phyloP scores from a whole-genome alignment of 371 early-diverging fungal genomes.

The Umbelopsis sp. region DNA sequence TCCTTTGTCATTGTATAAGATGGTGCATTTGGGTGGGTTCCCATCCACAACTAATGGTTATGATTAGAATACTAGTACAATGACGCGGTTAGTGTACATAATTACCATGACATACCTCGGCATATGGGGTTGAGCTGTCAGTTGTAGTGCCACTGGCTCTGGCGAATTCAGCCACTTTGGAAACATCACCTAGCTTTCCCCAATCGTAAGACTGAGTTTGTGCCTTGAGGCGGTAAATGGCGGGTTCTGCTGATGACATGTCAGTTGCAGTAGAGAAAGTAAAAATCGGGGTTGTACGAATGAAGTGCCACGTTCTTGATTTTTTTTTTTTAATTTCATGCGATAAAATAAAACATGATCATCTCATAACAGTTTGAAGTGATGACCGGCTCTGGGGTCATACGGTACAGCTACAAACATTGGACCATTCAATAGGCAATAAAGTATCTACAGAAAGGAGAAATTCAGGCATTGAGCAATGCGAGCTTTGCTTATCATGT shows the following conservation, averaged over 20 bases:
- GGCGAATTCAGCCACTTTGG: constrained; percentile 87
- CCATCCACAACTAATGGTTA: constrained; percentile 90
- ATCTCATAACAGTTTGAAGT: too few species aligned
- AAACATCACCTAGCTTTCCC: constrained; percentile 88
- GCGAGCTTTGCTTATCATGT: too few species aligned
- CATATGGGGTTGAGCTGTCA: constrained; percentile 78
- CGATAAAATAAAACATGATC: too few species aligned
- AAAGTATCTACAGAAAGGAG: too few species aligned
- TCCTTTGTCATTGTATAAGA: constrained; percentile 53
- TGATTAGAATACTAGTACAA: neutral
- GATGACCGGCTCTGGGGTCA: too few species aligned
- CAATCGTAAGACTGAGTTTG: constrained; percentile 91
- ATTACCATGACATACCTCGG: constrained; percentile 67
- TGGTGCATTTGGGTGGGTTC: constrained; percentile 95
- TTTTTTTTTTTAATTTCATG: too few species aligned
- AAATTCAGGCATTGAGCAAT: too few species aligned
- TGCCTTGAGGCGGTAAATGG: constrained; percentile 61
- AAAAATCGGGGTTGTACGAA: neutral
- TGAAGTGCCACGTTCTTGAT: neutral
- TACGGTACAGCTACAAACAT: too few species aligned
- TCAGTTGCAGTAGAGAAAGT: neutral
- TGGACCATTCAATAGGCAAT: too few species aligned
- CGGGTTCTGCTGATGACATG: constrained; percentile 20
- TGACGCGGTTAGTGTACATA: neutral
- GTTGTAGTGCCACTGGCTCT: constrained; percentile 55